phyloP scores from a whole-genome alignment of 805 yeast species.

The Nakazawaea anatomiae region DNA sequence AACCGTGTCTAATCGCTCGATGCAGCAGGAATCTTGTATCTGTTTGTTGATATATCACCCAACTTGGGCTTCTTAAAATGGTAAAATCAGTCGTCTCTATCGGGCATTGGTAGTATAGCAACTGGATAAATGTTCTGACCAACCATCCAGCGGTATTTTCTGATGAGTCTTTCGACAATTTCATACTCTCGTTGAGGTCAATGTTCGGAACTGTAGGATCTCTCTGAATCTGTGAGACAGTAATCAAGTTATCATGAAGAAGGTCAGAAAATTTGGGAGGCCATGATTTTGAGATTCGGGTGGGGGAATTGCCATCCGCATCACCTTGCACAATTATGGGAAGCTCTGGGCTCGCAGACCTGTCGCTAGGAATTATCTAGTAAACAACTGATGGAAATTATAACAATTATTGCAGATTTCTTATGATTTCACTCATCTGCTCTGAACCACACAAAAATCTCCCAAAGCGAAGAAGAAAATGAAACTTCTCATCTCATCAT shows the following conservation, averaged over 20 bases:
- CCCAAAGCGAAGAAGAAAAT: not conserved
- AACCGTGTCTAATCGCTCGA: constrained; percentile 54
- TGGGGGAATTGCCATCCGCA: not conserved
- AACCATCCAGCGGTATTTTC: constrained; percentile 45
- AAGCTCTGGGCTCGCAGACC: not conserved
- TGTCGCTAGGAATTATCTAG: not conserved
- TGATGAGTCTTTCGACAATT: constrained; percentile 32
- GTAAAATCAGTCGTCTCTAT: constrained; percentile 51
- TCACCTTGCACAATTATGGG: not conserved
- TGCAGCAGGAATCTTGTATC: constrained; percentile 52
- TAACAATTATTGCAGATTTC: too few species aligned
- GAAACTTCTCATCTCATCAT: not conserved
- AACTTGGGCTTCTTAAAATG: constrained; percentile 59
- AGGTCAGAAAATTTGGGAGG: constrained; percentile 34
- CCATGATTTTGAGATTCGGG: constrained; percentile 30
- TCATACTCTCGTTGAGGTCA: constrained; percentile 12
- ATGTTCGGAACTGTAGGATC: constrained; percentile 15
- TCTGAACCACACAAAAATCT: not conserved
- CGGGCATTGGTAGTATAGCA: constrained; percentile 54
- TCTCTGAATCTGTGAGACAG: constrained; percentile 28
- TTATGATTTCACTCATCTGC: not conserved
- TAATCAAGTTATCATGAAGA: constrained; percentile 35
- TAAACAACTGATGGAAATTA: too few species aligned
- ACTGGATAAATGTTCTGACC: constrained; percentile 70
- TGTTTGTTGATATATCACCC: constrained; percentile 41